phyloP scores from a whole-genome alignment of 2,329 filamentous ascomycete genomes.

The Fusarium subtropicale region DNA sequence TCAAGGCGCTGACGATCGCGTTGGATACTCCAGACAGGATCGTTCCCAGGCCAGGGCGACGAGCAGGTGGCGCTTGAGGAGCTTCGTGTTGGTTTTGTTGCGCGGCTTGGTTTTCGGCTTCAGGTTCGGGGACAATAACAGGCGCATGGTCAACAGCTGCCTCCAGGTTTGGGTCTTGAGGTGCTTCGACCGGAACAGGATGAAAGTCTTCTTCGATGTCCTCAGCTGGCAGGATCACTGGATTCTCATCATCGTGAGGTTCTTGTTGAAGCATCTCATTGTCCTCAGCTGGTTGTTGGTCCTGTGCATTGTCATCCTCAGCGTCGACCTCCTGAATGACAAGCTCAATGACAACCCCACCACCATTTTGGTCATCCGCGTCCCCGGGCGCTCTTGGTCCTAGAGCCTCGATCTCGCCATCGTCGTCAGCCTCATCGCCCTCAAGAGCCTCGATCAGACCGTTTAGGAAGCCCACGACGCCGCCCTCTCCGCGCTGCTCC shows the following conservation, averaged over 20 bases:
- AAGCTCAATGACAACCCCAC: slow-evolving; percentile 51
- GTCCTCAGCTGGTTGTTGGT: slow-evolving; percentile 38
- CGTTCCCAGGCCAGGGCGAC: slow-evolving; percentile 50
- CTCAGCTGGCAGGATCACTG: slow-evolving; percentile 1
- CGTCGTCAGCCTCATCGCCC: slow-evolving; percentile 50
- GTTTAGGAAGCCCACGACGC: slow-evolving; percentile 53
- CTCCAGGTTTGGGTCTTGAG: slow-evolving; percentile 1
- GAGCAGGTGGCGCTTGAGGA: slow-evolving; percentile 52
- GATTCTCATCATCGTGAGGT: slow-evolving; percentile 12
- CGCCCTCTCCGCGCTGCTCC: slow-evolving; percentile 47
- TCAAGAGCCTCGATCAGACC: slow-evolving; percentile 54
- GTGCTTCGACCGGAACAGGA: neutral
- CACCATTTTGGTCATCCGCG: slow-evolving; percentile 42
- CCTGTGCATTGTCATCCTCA: slow-evolving; percentile 55
- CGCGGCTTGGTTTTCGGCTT: slow-evolving; percentile 12
- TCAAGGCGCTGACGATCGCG: slow-evolving; percentile 67
- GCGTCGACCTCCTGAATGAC: slow-evolving; percentile 54
- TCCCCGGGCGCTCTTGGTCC: slow-evolving; percentile 34
- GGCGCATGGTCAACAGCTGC: slow-evolving; percentile 1
- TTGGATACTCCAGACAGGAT: slow-evolving; percentile 60
- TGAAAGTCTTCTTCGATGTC: neutral
- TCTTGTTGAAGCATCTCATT: slow-evolving; percentile 23
- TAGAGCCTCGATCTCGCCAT: slow-evolving; percentile 34
- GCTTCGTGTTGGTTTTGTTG: slow-evolving; percentile 48
- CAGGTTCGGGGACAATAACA: neutral